A percentile compares a stretch with the other conserved stretches of the same genome.
These are phyloP conservation scores for Talaromyces nanjingensis DNA, from an alignment of 495 filamentous ascomycete genomes.

Conservation along the genomic window DNA sequence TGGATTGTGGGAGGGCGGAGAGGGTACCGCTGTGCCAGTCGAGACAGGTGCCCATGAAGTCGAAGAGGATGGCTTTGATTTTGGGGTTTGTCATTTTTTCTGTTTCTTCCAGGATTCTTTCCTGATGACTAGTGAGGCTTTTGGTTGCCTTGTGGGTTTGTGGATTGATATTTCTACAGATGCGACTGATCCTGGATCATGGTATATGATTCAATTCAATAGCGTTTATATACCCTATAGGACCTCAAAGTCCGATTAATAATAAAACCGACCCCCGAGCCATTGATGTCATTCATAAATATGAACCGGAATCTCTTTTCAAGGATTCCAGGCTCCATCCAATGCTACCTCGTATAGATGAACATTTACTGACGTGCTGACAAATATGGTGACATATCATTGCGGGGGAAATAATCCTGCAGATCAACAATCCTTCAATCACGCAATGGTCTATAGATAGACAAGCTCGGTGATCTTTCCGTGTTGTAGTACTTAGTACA, in stretches of 20 bases:
- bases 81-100: slow-evolving; percentile 11
- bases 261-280: no score
- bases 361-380: not conserved
- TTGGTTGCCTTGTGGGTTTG: no score
- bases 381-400: not conserved
- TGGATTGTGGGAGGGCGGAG: slow-evolving; percentile 14
- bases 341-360: no score
- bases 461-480: not conserved
- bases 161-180: no score
- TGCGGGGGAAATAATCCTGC: not conserved
- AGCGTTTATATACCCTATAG: no score
- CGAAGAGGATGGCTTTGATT: slow-evolving; percentile 34
- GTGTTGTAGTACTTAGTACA: not conserved
- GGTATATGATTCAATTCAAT: no score
- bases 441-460: not conserved
- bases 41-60: slow-evolving; percentile 39
- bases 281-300: not conserved
- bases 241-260: no score
- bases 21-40: slow-evolving; percentile 33
- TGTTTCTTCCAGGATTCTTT: not conserved
- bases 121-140: no score
- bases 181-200: no score
- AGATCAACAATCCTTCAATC: not conserved
- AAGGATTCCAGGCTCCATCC: no score
- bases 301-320: no score